phyloP scores from a whole-genome alignment of 352 stramenopile genomes.

The Phytophthora pseudosyringae region DNA sequence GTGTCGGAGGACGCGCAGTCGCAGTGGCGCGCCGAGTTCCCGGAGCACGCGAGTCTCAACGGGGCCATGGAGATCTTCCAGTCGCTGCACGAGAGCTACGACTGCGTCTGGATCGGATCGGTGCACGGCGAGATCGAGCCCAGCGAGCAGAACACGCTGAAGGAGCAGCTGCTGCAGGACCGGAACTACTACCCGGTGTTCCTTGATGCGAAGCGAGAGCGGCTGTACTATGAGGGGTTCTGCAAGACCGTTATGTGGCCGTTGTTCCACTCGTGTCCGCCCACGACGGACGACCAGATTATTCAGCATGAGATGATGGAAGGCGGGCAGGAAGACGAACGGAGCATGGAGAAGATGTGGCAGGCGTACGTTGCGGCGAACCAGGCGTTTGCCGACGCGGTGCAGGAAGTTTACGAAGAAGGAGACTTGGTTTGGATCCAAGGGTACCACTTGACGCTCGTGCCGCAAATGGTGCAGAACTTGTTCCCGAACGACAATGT shows the following conservation, averaged over 20 bases:
- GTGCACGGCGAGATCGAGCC: constrained; percentile 83
- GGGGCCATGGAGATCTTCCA: constrained; percentile 82
- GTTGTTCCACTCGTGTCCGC: constrained; percentile 89
- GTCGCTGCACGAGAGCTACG: constrained; percentile 78
- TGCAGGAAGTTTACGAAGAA: constrained; percentile 90
- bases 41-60: constrained; percentile 72
- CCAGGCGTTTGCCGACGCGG: constrained; percentile 85
- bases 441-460: constrained; percentile 90
- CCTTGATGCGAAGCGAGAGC: constrained; percentile 83
- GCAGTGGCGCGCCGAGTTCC: constrained; percentile 84
- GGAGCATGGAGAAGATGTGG: constrained; percentile 85
- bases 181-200: constrained; percentile 94
- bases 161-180: constrained; percentile 86
- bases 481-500: constrained; percentile 92
- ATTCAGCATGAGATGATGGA: constrained; percentile 64
- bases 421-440: constrained; percentile 92
- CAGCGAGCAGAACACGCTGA: constrained; percentile 81
- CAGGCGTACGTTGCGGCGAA: constrained; percentile 91
- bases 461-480: constrained; percentile 90
- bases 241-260: constrained; percentile 93
- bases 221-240: constrained; percentile 91
- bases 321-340: constrained; percentile 54
- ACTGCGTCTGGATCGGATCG: constrained; percentile 87
- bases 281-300: constrained; percentile 81
- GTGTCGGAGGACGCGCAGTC: constrained; percentile 82